These are phyloP conservation scores for Adansonia digitata DNA, from an alignment of 345 rosid genomes.

Conservation along the genomic window DNA sequence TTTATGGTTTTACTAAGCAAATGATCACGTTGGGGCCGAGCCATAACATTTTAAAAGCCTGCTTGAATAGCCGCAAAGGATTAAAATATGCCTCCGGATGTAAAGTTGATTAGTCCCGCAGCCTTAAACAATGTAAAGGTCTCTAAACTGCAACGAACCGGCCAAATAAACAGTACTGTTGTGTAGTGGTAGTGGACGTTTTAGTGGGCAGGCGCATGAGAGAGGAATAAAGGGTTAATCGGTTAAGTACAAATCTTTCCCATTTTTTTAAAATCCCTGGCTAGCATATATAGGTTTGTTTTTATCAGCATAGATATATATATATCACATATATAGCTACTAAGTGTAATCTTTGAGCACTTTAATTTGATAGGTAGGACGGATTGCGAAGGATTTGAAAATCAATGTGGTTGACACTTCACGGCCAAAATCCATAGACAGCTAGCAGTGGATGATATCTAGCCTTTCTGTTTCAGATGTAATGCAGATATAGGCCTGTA, in stretches of 20 bases:
- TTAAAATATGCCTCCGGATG: too few relatives aligned
- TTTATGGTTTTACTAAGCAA: neutral
- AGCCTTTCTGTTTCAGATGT: too few relatives aligned
- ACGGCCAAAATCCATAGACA: neutral
- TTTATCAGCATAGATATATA: too few relatives aligned
- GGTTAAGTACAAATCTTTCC: neutral
- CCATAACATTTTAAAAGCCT: neutral
- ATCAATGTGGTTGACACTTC: neutral
- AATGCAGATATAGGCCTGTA: too few relatives aligned
- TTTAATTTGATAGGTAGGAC: neutral
- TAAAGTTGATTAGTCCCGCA: neutral
- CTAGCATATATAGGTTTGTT: too few relatives aligned
- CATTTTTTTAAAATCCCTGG: neutral
- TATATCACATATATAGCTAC: too few relatives aligned
- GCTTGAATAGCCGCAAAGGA: neutral
- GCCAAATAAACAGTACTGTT: neutral
- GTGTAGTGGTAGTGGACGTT: neutral
- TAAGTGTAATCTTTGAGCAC: conserved; percentile 8
- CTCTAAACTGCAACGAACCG: neutral
- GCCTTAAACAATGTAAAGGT: neutral
- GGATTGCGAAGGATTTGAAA: neutral
- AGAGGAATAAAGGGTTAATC: neutral
- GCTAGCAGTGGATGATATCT: neutral
- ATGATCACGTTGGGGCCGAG: conserved; percentile 4
- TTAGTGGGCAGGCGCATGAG: conserved; percentile 5